Evolutionary conservation across 2,329 filamentous ascomycete genomes (phyloP).

Genomic region (Nemania serpens): DNA sequence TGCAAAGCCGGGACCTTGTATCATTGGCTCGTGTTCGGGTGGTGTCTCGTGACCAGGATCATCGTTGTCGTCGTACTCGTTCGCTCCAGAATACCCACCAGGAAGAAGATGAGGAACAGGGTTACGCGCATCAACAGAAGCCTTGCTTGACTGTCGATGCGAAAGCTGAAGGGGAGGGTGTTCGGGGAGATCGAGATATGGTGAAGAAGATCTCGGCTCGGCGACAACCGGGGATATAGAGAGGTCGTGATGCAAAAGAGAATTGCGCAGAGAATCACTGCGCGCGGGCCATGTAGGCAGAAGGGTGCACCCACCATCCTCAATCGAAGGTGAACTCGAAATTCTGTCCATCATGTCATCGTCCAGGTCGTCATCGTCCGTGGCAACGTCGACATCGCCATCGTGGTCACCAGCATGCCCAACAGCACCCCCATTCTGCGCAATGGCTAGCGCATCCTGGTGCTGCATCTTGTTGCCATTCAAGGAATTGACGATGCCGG

Average conservation of each 20-base stretch:
- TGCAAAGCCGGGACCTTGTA: slow-evolving; percentile 25
- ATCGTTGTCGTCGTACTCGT: slow-evolving; percentile 42
- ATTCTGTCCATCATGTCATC: slow-evolving; percentile 98
- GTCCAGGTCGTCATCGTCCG: slow-evolving; percentile 74
- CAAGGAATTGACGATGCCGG: slow-evolving; percentile 47
- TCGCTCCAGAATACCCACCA: slow-evolving; percentile 51
- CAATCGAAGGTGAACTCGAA: slow-evolving; percentile 97
- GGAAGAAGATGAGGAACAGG: slow-evolving; percentile 52
- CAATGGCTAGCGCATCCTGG: slow-evolving; percentile 63
- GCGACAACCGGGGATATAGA: slow-evolving; percentile 40
- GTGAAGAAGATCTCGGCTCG: slow-evolving; percentile 49
- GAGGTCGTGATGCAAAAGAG: slow-evolving; percentile 37
- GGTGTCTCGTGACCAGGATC: slow-evolving; percentile 29
- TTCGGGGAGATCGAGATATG: slow-evolving; percentile 47
- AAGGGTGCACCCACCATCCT: slow-evolving; percentile 86
- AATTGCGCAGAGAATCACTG: slow-evolving; percentile 48
- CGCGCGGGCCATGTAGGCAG: slow-evolving; percentile 50
- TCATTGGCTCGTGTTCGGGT: slow-evolving; percentile 20
- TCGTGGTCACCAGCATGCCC: slow-evolving; percentile 61
- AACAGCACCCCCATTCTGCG: slow-evolving; percentile 63
- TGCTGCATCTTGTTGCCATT: slow-evolving; percentile 51
- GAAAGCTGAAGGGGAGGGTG: slow-evolving; percentile 38
- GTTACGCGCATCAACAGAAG: slow-evolving; percentile 35
- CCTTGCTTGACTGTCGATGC: slow-evolving; percentile 43
- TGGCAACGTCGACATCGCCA: slow-evolving; percentile 68